Conservation (phyloP, 768 basidiomycete genomes). For the Calocera viscosa region DNA sequence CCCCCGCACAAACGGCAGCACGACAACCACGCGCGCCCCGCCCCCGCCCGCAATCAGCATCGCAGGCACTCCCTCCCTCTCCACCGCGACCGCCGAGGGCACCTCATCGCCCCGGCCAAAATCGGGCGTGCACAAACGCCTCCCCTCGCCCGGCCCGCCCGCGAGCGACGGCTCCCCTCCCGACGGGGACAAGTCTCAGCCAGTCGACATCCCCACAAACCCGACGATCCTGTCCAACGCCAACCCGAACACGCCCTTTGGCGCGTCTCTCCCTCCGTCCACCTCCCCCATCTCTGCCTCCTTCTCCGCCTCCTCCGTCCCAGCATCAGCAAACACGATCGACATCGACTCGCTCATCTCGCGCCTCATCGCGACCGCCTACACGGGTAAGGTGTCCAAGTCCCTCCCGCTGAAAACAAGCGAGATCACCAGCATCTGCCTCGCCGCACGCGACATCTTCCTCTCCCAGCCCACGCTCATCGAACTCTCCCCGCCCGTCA, state of each 20-base stretch:
- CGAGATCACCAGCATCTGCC: constrained; percentile 88
- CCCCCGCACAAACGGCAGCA: neutral
- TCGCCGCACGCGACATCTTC: constrained; percentile 91
- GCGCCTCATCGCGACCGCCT: constrained; percentile 88
- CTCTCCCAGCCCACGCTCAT: constrained; percentile 92
- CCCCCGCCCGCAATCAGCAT: neutral
- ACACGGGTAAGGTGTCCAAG: constrained; percentile 96
- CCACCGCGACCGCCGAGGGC: neutral
- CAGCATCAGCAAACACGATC: constrained; percentile 54
- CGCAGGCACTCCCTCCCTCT: neutral
- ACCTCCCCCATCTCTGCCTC: constrained; percentile 27
- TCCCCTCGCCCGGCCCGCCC: constrained; percentile 17
- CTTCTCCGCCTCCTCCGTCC: constrained; percentile 29
- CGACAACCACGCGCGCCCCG: neutral
- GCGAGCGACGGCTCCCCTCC: constrained; percentile 12
- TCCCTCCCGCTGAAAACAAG: constrained; percentile 89
- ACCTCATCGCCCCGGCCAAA: neutral
- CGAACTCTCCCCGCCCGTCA: constrained; percentile 94
- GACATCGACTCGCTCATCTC: constrained; percentile 99
- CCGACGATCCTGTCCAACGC: constrained; percentile 77
- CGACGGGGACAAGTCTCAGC: constrained; percentile 22
- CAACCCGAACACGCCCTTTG: constrained; percentile 30
- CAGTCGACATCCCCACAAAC: constrained; percentile 67
- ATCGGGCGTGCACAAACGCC: neutral
- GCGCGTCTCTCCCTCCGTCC: constrained; percentile 13